Evolutionary conservation across 805 yeast species (phyloP).

Genomic region (Sugiyamaella marilandica): DNA sequence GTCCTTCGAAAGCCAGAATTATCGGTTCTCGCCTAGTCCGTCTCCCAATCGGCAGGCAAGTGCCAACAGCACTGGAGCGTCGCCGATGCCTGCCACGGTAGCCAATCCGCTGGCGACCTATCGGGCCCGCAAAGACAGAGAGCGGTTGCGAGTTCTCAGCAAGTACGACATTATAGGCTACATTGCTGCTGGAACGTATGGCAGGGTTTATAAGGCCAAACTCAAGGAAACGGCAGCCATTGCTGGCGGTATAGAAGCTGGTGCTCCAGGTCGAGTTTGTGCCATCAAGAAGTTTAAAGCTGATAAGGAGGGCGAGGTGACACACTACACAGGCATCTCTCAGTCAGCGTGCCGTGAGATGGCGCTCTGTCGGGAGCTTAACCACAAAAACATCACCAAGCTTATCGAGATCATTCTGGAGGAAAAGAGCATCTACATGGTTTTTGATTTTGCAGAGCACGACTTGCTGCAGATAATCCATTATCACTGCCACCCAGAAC

Average conservation of each 20-base stretch:
- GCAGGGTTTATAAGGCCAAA: conserved; percentile 85
- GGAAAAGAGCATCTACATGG: conserved; percentile 86
- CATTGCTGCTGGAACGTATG: conserved; percentile 98
- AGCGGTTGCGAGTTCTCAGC: conserved; percentile 69
- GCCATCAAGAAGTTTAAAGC: conserved; percentile 96
- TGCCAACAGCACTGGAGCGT: background rate
- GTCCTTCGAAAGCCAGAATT: background rate
- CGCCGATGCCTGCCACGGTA: conserved; percentile 20
- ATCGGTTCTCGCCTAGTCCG: background rate
- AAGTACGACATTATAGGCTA: conserved; percentile 88
- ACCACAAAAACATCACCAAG: conserved; percentile 72
- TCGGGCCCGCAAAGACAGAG: conserved; percentile 56
- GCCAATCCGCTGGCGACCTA: conserved; percentile 42
- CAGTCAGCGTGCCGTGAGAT: conserved; percentile 96
- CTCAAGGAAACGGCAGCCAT: conserved; percentile 34
- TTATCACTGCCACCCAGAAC: conserved; percentile 86
- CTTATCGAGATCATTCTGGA: conserved; percentile 81
- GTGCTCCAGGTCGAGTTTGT: conserved; percentile 36
- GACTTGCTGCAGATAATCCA: conserved; percentile 92
- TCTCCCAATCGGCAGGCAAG: background rate
- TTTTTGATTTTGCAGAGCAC: conserved; percentile 94
- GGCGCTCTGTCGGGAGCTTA: conserved; percentile 86
- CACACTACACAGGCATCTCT: conserved; percentile 90
- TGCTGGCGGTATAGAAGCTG: conserved; percentile 3
- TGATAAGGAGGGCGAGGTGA: conserved; percentile 83